Base-by-base conservation (phyloP, 2,329 filamentous ascomycete species). In the Incumbomyces delicatus region DNA sequence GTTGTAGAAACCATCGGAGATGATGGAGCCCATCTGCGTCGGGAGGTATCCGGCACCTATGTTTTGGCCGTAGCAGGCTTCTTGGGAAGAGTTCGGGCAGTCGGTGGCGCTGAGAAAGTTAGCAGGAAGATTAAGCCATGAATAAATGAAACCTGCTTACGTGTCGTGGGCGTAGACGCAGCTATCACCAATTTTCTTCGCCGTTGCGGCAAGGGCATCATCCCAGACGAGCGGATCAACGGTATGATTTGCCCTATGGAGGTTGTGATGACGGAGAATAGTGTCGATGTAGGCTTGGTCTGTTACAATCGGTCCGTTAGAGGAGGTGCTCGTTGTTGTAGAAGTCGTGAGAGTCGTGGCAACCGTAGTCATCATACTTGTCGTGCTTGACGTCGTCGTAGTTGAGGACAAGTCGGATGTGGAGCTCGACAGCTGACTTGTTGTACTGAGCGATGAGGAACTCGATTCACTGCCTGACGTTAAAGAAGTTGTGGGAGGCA, bases 1-100 rank as follows among this genome's bases (percentile, higher is more conserved):
- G 64, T 90, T 86, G 76, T 95, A 95, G 85, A 92, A 95, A 68
- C 83, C 74, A 62, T 89, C 77, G 59, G 81, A 85, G 61, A 90
- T 80, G 54, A 83, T 78, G 51, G 75, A 71, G 46, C 79, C 78
- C 53, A 86, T 73, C 6, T 49, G 48, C 17, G 49, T 46, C 14
- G 36, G 46, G 5, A 66, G 60, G 51, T 78, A 74, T 55, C 81
- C 72, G 52, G 82, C 81, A 60, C 86, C 90, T 49, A 96, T 82
- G 76, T 96, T 98, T 71, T 98, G 90, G 52, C 90, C 90, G 60
- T 90, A 94, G 38, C 75, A 72, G 43, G 78, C 79, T 38, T 38
- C 7, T 27, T 8, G 22, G 22, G 22, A 27, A 27, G 22, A 27
- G 22, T 27, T 27, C 16, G 38, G 38, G 41, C 70, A 72, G 53